phyloP scores from a whole-genome alignment of 192 early-diverging fungal genomes.

The Gryganskiella cystojenkinii region DNA sequence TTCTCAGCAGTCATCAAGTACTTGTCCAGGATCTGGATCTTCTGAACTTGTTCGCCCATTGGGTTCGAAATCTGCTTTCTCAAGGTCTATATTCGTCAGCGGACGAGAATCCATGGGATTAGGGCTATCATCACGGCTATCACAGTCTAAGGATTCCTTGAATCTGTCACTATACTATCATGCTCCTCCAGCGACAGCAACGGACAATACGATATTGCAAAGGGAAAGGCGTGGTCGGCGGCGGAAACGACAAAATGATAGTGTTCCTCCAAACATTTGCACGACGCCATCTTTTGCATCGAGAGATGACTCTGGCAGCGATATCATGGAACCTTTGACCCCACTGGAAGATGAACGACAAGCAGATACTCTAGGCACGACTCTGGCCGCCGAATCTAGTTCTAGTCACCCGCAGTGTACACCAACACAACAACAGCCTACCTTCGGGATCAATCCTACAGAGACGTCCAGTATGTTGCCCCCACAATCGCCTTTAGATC shows the following conservation, averaged over 20 bases:
- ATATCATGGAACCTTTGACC: background rate
- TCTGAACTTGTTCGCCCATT: too few species aligned
- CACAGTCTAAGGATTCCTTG: conserved; percentile 7
- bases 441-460: background rate
- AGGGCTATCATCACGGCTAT: background rate
- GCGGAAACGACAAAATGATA: too few species aligned
- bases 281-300: conserved; percentile 11
- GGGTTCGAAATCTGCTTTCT: background rate
- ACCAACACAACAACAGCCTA: background rate
- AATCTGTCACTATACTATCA: conserved; percentile 24
- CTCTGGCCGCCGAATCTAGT: background rate
- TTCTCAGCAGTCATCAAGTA: too few species aligned
- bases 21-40: too few species aligned
- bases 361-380: background rate
- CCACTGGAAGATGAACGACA: background rate
- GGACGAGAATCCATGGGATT: conserved; percentile 19
- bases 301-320: conserved; percentile 18
- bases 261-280: background rate
- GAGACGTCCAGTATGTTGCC: conserved; percentile 3
- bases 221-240: too few species aligned
- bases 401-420: background rate
- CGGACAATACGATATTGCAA: too few species aligned
- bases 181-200: background rate
- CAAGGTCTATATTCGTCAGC: background rate
- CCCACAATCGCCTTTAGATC: conserved; percentile 8